Evolutionary conservation across 306 rosid genomes (phyloP).

Genomic region (Cucurbita maxima): DNA sequence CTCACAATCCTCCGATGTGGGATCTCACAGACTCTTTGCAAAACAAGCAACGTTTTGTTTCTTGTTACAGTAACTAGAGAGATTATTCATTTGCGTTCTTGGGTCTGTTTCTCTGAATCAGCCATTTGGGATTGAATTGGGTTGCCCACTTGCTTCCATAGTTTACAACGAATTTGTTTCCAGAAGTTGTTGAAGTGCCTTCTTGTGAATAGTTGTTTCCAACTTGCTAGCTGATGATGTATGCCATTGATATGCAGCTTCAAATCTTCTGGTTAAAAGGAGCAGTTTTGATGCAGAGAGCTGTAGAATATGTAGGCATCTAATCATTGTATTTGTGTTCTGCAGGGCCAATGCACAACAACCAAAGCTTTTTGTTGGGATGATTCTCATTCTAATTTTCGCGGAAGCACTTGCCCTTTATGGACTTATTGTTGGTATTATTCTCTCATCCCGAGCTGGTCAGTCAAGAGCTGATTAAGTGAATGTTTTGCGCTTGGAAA

Average conservation of each 20-base stretch:
- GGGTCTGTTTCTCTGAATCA: neutral
- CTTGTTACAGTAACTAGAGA: neutral
- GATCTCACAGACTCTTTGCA: neutral
- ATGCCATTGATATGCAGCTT: neutral
- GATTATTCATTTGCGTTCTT: neutral
- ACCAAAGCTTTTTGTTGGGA: constrained; percentile 53
- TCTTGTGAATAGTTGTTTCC: neutral
- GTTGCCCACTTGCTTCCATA: neutral
- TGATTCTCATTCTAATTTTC: constrained; percentile 48
- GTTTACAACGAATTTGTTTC: neutral
- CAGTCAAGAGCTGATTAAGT: constrained; percentile 46
- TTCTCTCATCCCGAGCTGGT: constrained; percentile 49
- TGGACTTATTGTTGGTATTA: constrained; percentile 49
- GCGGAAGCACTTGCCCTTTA: constrained; percentile 50
- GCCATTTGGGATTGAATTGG: neutral
- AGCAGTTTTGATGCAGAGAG: neutral
- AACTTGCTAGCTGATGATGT: neutral
- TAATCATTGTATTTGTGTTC: neutral
- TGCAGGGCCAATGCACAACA: constrained; percentile 51
- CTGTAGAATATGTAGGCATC: neutral
- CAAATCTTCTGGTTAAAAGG: neutral
- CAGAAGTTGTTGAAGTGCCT: neutral
- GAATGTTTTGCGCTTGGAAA: neutral
- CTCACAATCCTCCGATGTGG: too few species aligned
- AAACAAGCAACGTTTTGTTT: neutral